Evolutionary conservation across 139 green algal species (phyloP).

Genomic region (Auxenochlorella pyrenoidosa): DNA sequence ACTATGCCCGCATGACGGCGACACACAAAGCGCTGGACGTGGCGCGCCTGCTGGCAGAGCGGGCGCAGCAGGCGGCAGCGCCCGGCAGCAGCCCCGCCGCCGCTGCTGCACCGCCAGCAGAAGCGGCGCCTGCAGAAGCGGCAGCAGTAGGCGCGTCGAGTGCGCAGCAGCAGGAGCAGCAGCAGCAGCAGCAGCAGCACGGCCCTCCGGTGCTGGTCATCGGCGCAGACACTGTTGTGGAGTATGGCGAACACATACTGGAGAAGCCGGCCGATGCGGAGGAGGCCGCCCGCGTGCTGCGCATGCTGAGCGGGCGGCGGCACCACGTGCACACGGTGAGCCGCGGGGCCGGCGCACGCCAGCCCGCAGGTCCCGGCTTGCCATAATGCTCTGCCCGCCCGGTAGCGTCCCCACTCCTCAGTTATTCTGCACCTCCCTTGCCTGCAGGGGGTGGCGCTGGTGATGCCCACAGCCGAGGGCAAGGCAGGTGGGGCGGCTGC

Average conservation of each 20-base stretch:
- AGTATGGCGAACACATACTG: slow-evolving; percentile 74
- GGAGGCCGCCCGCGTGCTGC: slow-evolving; percentile 79
- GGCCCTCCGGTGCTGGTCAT: slow-evolving; percentile 72
- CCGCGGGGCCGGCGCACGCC: slow-evolving; percentile 65
- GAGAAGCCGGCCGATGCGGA: slow-evolving; percentile 84
- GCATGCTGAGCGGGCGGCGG: slow-evolving; percentile 62
- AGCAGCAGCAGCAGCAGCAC: neutral
- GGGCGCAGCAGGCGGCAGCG: neutral
- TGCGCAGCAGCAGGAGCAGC: neutral
- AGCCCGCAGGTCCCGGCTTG: neutral
- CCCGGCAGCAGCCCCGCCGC: neutral
- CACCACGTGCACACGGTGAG: slow-evolving; percentile 90
- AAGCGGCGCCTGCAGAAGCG: too few relatives aligned
- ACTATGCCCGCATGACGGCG: slow-evolving; percentile 82
- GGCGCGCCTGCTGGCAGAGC: slow-evolving; percentile 5
- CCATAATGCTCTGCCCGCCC: too few relatives aligned
- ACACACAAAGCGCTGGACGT: slow-evolving; percentile 82
- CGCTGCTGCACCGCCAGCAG: neutral
- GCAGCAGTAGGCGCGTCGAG: neutral
- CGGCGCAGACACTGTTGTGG: slow-evolving; percentile 86
- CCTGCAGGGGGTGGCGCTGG: neutral
- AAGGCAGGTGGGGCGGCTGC: too few relatives aligned
- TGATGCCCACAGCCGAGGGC: neutral
- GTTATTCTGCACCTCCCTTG: too few relatives aligned
- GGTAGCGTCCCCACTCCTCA: too few relatives aligned